phyloP scores from a whole-genome alignment of 2,329 filamentous ascomycete genomes.

The Pestalotiopsis sp. region DNA sequence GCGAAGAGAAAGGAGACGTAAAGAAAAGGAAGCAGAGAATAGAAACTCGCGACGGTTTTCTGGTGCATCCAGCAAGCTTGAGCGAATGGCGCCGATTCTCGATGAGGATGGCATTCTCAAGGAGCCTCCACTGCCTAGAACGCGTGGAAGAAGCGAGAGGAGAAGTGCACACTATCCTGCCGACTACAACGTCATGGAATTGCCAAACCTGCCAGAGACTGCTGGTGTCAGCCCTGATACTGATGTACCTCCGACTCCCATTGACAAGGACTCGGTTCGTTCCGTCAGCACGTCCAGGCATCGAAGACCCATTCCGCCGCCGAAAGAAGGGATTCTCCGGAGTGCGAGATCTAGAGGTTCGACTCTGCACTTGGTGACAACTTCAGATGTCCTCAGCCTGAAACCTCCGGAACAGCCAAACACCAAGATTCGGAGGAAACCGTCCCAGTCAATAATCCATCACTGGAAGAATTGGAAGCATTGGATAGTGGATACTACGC shows the following conservation, averaged over 20 bases:
- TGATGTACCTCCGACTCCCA: constrained; percentile 66
- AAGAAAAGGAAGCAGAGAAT: constrained; percentile 80
- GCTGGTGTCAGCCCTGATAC: constrained; percentile 46
- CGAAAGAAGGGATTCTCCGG: constrained; percentile 75
- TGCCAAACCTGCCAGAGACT: constrained; percentile 69
- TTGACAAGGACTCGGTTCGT: constrained; percentile 78
- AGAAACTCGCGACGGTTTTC: constrained; percentile 82
- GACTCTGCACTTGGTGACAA: constrained; percentile 83
- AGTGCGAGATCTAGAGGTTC: constrained; percentile 78
- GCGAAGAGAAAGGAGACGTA: constrained; percentile 79
- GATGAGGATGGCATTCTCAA: constrained; percentile 67
- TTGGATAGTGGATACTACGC: constrained; percentile 63
- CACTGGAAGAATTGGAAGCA: constrained; percentile 68
- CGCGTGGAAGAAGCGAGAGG: constrained; percentile 77
- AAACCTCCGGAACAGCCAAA: constrained; percentile 17
- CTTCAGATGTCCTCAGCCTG: constrained; percentile 52
- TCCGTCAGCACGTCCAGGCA: constrained; percentile 78
- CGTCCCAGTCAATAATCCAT: constrained; percentile 60
- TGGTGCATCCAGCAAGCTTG: constrained; percentile 84
- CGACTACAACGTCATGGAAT: constrained; percentile 70
- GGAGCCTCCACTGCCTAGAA: constrained; percentile 59
- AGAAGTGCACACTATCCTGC: constrained; percentile 65
- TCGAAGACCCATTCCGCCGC: constrained; percentile 76
- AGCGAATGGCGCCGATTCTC: constrained; percentile 76
- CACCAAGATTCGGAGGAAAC: constrained; percentile 35